phyloP scores from a whole-genome alignment of 371 early-diverging fungal genomes.

The Mycotypha africana region DNA sequence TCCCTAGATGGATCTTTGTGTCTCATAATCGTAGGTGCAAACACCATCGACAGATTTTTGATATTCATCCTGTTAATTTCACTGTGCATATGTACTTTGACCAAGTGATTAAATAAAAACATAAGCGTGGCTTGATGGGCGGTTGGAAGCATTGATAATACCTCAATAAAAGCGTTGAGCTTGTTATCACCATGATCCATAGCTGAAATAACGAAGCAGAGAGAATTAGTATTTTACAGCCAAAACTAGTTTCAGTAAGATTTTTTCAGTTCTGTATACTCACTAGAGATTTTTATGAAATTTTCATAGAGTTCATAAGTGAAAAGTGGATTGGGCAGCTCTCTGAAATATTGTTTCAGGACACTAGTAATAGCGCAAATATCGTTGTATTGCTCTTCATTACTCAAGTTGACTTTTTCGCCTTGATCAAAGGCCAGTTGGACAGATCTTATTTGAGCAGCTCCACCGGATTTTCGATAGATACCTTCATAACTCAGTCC shows the following conservation, averaged over 20 bases:
- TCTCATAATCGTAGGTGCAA: constrained; percentile 87
- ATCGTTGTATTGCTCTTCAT: constrained; percentile 52
- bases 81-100: constrained; percentile 47
- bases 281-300: constrained; percentile 65
- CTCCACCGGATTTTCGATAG: constrained; percentile 89
- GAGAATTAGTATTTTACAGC: background rate
- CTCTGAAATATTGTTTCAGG: constrained; percentile 92
- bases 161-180: constrained; percentile 7
- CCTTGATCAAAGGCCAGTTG: constrained; percentile 51
- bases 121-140: constrained; percentile 35
- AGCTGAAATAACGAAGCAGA: background rate
- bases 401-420: constrained; percentile 43
- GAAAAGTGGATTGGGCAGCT: constrained; percentile 88
- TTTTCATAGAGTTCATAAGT: constrained; percentile 71
- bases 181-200: constrained; percentile 14
- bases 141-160: constrained; percentile 24
- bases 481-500: constrained; percentile 87
- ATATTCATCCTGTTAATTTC: constrained; percentile 77
- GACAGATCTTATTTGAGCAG: constrained; percentile 75
- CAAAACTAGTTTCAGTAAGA: no score
- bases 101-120: constrained; percentile 23
- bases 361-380: constrained; percentile 83
- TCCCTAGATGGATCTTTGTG: constrained; percentile 64
- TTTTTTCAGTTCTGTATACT: no score
- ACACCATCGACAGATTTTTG: constrained; percentile 87